These are phyloP conservation scores for Immersiella caudata DNA, from an alignment of 495 filamentous ascomycete genomes.

Conservation along the genomic window DNA sequence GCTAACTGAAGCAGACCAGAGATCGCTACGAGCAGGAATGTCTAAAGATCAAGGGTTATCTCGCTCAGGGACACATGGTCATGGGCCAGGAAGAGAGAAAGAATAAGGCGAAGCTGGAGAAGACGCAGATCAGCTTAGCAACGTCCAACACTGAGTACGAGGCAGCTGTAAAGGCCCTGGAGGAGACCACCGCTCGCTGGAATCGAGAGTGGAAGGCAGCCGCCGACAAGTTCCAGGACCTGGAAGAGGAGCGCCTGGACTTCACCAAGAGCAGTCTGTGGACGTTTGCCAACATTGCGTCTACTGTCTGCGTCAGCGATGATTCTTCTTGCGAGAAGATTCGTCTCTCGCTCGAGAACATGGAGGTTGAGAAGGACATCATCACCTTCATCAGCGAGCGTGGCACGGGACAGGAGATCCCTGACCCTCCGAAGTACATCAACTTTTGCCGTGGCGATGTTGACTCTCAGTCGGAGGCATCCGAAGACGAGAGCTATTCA, in stretches of 20 bases:
- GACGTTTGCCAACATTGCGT: constrained; percentile 97
- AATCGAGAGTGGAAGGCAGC: constrained; percentile 97
- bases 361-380: constrained; percentile 97
- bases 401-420: constrained; percentile 94
- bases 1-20: constrained; percentile 60
- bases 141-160: constrained; percentile 93
- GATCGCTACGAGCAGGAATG: constrained; percentile 97
- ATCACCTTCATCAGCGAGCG: constrained; percentile 81
- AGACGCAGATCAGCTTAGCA: constrained; percentile 93
- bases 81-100: constrained; percentile 99
- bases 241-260: constrained; percentile 96
- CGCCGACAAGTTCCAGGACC: constrained; percentile 99
- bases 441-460: constrained; percentile 95
- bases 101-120: constrained; percentile 98
- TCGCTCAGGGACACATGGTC: constrained; percentile 99
- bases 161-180: constrained; percentile 84
- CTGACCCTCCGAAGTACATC: constrained; percentile 96
- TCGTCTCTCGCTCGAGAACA: constrained; percentile 88
- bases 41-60: constrained; percentile 95
- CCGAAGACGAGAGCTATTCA: constrained; percentile 83
- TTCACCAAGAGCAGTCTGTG: constrained; percentile 97
- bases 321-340: constrained; percentile 97
- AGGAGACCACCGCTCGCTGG: constrained; percentile 95
- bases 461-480: constrained; percentile 78
- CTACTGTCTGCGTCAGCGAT: constrained; percentile 98